These are phyloP conservation scores for Mariannaea elegans DNA, from an alignment of 2,329 filamentous ascomycete genomes.

Conservation along the genomic window DNA sequence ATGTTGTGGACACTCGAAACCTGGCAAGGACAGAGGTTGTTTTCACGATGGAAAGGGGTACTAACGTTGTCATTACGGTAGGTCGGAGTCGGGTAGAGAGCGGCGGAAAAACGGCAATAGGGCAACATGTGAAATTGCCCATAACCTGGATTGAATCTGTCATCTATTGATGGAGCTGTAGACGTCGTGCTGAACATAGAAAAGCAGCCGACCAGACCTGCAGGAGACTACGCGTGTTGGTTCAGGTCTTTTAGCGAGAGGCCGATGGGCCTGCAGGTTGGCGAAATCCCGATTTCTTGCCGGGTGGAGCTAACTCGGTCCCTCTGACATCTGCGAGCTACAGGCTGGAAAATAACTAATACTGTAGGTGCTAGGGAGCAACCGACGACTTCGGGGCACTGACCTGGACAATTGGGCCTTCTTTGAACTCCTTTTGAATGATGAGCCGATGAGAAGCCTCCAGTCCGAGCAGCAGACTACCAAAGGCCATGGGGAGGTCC, in stretches of 20 bases:
- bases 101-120: not conserved
- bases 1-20: conserved; percentile 5
- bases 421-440: not conserved
- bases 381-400: not conserved
- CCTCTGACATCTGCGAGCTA: not conserved
- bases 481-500: not conserved
- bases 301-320: conserved; percentile 11
- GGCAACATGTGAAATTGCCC: no score
- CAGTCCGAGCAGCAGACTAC: not conserved
- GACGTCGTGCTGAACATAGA: not conserved
- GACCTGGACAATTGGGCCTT: not conserved
- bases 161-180: no score
- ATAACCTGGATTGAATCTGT: no score
- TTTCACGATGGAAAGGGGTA: conserved; percentile 12
- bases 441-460: conserved; percentile 5
- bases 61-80: conserved; percentile 14
- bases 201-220: not conserved
- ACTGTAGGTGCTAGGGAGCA: not conserved
- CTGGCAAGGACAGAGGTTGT: conserved; percentile 1
- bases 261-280: conserved; percentile 1
- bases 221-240: no score
- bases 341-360: conserved; percentile 13
- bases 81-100: not conserved
- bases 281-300: conserved; percentile 6
- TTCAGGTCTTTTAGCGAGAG: not conserved